phyloP scores from a whole-genome alignment of 73 alveolate species.

The Symbiodinium pilosum region DNA sequence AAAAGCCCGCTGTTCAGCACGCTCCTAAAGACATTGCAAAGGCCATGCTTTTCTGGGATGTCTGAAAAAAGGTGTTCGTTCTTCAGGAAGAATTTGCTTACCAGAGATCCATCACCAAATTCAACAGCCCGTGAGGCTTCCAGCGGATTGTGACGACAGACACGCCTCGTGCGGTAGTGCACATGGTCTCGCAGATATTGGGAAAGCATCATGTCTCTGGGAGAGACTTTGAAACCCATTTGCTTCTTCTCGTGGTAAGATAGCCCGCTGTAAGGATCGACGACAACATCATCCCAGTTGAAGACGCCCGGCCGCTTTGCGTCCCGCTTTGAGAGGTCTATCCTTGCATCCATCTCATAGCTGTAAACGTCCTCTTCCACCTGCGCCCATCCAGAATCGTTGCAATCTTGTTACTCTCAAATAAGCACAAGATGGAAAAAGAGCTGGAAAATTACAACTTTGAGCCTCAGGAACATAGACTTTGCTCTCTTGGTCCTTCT shows the following conservation, averaged over 20 bases:
- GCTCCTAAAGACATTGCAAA: neutral
- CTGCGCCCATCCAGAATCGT: too few species aligned
- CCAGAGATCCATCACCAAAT: slow-evolving; percentile 54
- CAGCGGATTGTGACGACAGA: slow-evolving; percentile 40
- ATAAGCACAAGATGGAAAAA: too few species aligned
- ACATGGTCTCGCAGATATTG: slow-evolving; percentile 42
- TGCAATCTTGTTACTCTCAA: too few species aligned
- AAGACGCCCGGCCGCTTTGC: neutral
- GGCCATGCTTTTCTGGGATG: neutral
- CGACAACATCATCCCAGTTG: slow-evolving; percentile 61
- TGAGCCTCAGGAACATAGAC: too few species aligned
- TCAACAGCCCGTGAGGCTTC: slow-evolving; percentile 54
- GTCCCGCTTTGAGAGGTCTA: slow-evolving; percentile 52
- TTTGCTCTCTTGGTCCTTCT: neutral
- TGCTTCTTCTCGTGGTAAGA: slow-evolving; percentile 50
- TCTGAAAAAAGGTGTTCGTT: neutral
- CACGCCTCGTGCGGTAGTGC: slow-evolving; percentile 54
- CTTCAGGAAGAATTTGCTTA: neutral
- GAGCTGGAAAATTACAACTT: too few species aligned
- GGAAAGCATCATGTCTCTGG: slow-evolving; percentile 70
- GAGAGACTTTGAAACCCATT: slow-evolving; percentile 60
- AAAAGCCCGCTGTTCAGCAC: slow-evolving; percentile 47
- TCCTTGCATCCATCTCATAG: slow-evolving; percentile 74
- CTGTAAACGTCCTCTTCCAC: slow-evolving; percentile 59
- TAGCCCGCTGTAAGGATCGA: slow-evolving; percentile 28